Evolutionary conservation across 2,329 filamentous ascomycete species (phyloP), one percentile per base, ranked within the genome.

Genomic region (Tetracladium maxilliforme): DNA sequence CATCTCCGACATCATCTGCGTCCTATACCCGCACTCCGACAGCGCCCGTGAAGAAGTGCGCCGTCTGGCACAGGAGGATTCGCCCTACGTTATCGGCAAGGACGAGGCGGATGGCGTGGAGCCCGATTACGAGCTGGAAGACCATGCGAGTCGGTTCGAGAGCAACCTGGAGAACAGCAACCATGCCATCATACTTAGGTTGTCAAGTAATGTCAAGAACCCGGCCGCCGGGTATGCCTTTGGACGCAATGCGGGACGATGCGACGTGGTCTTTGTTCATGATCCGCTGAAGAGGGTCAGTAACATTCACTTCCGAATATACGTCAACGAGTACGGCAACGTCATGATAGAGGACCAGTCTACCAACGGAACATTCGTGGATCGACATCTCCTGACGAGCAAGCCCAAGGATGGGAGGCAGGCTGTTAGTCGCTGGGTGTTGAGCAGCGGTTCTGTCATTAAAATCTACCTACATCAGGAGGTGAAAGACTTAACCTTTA

Each of bases 261-360:
- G 81, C 48, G 90, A 98, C 41, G 58, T 81, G 25, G 51, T 74
- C 30, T 52, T 86, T 23, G 65, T 66, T 23, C 48, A 56, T 18
- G 77, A 87, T 36, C 65, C 67, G 1, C 57, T 68, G 26, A 77
- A 70, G 45, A 68, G 80, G 21, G 66, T 98, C 31, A 95, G 87
- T 57, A 94, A 95, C 44, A 64, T 79, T n/a, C 90, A 98, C 47
- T 98, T 95, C 47, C 76, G 83, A 26, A 92, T 98, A 33, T 93
- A 78, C 43, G 63, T 93, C 39, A 98, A 92, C 40, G 60, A 72
- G n/a, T 70, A 81, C 34, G 82, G 79, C 15, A 74, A 80, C 29
- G 64, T 94, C 35, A 93, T 98, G 83, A 58, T 95, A 9, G 76
- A 93, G 47, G 90, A 98, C 44, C 68, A 74, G 44, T 95, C 90